These are phyloP conservation scores for Suillus ampliporus DNA, from an alignment of 768 basidiomycete genomes.

Conservation along the genomic window DNA sequence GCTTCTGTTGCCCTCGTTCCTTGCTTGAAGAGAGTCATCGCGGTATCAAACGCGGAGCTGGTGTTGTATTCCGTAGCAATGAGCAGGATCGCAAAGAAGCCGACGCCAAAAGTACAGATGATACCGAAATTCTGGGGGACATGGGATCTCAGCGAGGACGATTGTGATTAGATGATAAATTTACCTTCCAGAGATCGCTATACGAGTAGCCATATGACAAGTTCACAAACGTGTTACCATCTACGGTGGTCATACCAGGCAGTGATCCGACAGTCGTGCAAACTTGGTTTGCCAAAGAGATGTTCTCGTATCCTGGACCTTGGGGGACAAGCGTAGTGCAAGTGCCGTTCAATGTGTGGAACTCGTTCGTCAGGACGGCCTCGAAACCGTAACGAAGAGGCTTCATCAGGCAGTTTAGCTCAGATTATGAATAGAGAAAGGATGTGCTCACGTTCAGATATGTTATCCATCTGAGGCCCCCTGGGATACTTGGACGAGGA, in stretches of 20 bases:
- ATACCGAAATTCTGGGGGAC: slow-evolving; percentile 47
- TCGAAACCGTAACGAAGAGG: slow-evolving; percentile 35
- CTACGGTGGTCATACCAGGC: slow-evolving; percentile 46
- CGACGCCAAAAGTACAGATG: slow-evolving; percentile 47
- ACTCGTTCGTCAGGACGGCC: slow-evolving; percentile 53
- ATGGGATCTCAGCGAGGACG: slow-evolving; percentile 17
- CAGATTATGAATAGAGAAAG: slow-evolving; percentile 41
- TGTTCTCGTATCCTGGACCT: slow-evolving; percentile 42
- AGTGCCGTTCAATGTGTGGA: slow-evolving; percentile 43
- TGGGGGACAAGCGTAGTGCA: slow-evolving; percentile 39
- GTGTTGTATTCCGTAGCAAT: slow-evolving; percentile 41
- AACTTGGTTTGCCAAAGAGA: slow-evolving; percentile 42
- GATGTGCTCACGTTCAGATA: slow-evolving; percentile 33
- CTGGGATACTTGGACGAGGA: slow-evolving; percentile 20
- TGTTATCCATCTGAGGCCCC: slow-evolving; percentile 25
- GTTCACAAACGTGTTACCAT: slow-evolving; percentile 47
- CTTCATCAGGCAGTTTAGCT: slow-evolving; percentile 35
- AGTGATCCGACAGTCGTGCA: slow-evolving; percentile 49
- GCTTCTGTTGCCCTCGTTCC: not conserved
- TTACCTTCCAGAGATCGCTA: slow-evolving; percentile 42
- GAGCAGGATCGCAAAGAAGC: slow-evolving; percentile 44
- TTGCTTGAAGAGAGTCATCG: slow-evolving; percentile 31
- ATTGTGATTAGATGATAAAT: slow-evolving; percentile 28
- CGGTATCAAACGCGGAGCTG: slow-evolving; percentile 35
- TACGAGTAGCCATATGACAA: slow-evolving; percentile 35